Percentiles rank a stretch among this genome's conserved stretches.
phyloP scores from a whole-genome alignment of 768 basidiomycete genomes.

The Xerocomellus intermedius region DNA sequence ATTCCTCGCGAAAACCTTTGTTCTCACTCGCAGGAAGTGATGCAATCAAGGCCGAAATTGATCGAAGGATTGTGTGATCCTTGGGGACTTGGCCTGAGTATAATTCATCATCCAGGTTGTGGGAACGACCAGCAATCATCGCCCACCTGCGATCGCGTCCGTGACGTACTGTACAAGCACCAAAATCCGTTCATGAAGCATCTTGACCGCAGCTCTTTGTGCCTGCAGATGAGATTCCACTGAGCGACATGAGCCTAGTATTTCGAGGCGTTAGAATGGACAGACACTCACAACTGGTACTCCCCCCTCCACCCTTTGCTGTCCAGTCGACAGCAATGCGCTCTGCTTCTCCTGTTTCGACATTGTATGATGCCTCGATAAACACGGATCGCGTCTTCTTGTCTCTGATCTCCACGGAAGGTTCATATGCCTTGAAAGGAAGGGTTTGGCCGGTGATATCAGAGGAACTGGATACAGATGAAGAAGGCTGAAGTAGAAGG shows the following conservation, averaged over 20 bases:
- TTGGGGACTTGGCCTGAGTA: constrained; percentile 62
- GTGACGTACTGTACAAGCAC: constrained; percentile 86
- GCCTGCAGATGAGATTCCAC: constrained; percentile 90
- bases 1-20: constrained; percentile 81
- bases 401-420: constrained; percentile 81
- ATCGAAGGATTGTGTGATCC: constrained; percentile 80
- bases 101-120: background rate
- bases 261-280: background rate
- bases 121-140: background rate
- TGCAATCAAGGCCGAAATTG: constrained; percentile 82
- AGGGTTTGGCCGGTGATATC: constrained; percentile 69
- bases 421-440: constrained; percentile 93
- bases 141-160: constrained; percentile 68
- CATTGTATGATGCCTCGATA: constrained; percentile 80
- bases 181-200: constrained; percentile 90
- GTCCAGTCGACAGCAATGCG: constrained; percentile 98
- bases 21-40: constrained; percentile 87
- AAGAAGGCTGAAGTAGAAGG: constrained; percentile 65
- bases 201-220: constrained; percentile 92
- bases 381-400: constrained; percentile 75
- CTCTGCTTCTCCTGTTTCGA: constrained; percentile 98
- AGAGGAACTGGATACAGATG: constrained; percentile 41
- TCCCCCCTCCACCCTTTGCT: constrained; percentile 79
- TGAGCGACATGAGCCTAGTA: constrained; percentile 31
- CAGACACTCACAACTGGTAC: constrained; percentile 65